Conservation (phyloP, 352 stramenopile genomes). For the Globisporangium uncinulatum region DNA sequence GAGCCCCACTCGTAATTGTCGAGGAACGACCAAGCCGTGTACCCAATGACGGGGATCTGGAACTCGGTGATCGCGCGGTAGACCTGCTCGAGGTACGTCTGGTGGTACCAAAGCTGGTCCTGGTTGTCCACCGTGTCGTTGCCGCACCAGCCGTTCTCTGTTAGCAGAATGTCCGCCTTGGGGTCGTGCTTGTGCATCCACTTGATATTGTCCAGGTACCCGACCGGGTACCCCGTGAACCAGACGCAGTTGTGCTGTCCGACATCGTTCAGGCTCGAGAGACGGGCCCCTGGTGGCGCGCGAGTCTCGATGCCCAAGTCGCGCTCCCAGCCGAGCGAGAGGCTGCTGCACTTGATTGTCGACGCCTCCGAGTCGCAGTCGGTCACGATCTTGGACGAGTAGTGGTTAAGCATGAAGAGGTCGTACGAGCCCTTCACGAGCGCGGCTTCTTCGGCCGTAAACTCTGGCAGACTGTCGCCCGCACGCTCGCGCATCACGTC, state of each 20-base stretch:
- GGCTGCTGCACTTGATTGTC: conserved; percentile 22
- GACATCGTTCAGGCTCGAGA: conserved; percentile 18
- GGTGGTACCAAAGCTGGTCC: conserved; percentile 57
- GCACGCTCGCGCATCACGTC: conserved; percentile 80
- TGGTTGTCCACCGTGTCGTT: conserved; percentile 19
- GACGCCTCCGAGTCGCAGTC: conserved; percentile 36
- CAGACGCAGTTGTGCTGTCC: conserved; percentile 27
- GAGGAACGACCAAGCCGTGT: conserved; percentile 92
- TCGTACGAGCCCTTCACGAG: conserved; percentile 87
- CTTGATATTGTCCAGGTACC: conserved; percentile 53
- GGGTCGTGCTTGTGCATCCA: conserved; percentile 53
- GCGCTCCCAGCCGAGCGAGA: conserved; percentile 28
- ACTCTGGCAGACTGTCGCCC: conserved; percentile 75
- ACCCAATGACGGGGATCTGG: conserved; percentile 80
- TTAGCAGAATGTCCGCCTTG: conserved; percentile 45
- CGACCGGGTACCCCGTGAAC: conserved; percentile 37
- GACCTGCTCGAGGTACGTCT: conserved; percentile 49
- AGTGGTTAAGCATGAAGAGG: conserved; percentile 95
- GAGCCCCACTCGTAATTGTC: conserved; percentile 92
- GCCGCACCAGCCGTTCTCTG: conserved; percentile 61
- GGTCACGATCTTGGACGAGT: no score
- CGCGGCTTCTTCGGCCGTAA: conserved; percentile 72
- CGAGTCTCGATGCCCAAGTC: conserved; percentile 53
- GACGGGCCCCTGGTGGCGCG: conserved; percentile 47
- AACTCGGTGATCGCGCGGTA: conserved; percentile 49